Base-by-base conservation (phyloP, 1,284 basidiomycete species). In the Rhodotorula mucilaginosa region DNA sequence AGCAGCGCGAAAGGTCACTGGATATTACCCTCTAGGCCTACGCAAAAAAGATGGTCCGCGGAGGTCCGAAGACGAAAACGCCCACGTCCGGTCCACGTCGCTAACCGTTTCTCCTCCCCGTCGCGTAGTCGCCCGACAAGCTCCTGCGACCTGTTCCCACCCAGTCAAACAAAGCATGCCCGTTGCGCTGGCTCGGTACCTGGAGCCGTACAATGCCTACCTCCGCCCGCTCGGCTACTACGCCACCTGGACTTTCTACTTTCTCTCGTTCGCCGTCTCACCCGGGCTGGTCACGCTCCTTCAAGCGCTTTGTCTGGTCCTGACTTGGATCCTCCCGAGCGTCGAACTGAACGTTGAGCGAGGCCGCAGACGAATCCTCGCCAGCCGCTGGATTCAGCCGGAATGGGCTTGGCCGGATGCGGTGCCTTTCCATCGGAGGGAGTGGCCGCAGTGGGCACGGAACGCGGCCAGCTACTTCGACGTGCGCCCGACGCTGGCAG, bases 211-310 rank as follows among this genome's bases (percentile, higher is more conserved):
- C 48, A 18, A 23, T 7, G 54, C 60, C 12, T 58, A 56, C 2
- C 61, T 68, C 18, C 66, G 66, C 29, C 46, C 66, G 0, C n/a
- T 29, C 31, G 29, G 56, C 61, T 68, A 68, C 48, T 68, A 68
- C 54, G 31, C 34, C 52, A 58, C 59, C 54, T 71, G 65, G 70
- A 10, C 29, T 4, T 13, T 21, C 18, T 64, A 58, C 65, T 71
- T 67, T 47, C 29, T 48, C 19, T 61, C 70, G 6, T 71, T 47
- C 69, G 51, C 52, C 58, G 3, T 71, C 58, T 67, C 58, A n/a
- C 73, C 72, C 44, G 69, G 48, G 19, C 65, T 60, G 48, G 49
- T 71, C 58, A 71, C 69, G 15, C 15, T 71, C 70, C 66, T 72
- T 29, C 70, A 74, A 29, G 51, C 62, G 29, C 44, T 71, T 39